phyloP scores from a whole-genome alignment of 352 stramenopile genomes.

The Thraustochytrium striatum region DNA sequence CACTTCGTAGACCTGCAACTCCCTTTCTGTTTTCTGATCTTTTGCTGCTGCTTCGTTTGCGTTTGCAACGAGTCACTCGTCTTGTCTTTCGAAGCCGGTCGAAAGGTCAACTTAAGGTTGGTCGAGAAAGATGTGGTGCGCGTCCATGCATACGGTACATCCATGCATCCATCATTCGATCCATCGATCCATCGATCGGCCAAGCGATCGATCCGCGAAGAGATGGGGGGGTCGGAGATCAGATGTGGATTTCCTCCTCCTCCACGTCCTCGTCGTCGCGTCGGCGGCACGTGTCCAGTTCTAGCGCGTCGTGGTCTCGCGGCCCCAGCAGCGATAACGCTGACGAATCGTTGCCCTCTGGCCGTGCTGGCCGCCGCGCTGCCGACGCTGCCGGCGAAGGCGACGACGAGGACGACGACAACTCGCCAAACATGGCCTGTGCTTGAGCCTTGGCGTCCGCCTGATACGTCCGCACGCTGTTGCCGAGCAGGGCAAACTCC shows the following conservation, averaged over 20 bases:
- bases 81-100: too few species aligned
- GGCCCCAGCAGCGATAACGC: background rate
- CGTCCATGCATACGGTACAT: too few species aligned
- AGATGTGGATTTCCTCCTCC: background rate
- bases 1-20: background rate
- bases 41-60: too few species aligned
- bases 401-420: background rate
- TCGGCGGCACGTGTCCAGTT: background rate
- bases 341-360: background rate
- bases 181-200: too few species aligned
- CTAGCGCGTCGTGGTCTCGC: background rate
- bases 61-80: too few species aligned
- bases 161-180: too few species aligned
- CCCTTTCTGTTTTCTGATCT: background rate
- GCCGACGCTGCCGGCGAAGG: background rate
- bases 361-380: background rate
- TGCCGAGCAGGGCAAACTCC: constrained; percentile 14
- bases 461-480: background rate
- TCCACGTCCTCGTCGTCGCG: background rate
- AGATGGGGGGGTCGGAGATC: too few species aligned
- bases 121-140: too few species aligned
- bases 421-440: constrained; percentile 23
- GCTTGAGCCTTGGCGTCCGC: constrained; percentile 9
- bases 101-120: too few species aligned
- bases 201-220: too few species aligned